Evolutionary conservation across 805 yeast species (phyloP).

Genomic region (Candida hispaniensis): DNA sequence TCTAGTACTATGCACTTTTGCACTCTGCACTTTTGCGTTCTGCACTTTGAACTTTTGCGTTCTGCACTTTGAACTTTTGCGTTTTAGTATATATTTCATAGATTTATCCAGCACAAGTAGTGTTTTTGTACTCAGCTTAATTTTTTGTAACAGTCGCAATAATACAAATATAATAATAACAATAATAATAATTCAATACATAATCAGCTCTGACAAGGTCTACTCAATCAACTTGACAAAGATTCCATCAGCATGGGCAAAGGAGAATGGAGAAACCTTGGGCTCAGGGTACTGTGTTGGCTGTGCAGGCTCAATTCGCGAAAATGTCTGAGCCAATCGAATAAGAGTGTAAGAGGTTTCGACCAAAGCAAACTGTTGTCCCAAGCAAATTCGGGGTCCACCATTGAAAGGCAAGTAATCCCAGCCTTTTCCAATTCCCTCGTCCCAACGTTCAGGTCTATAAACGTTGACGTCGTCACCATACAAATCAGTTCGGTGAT

Average conservation of each 20-base stretch:
- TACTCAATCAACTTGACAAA: neutral
- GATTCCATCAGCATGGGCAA: constrained; percentile 8
- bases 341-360: constrained; percentile 36
- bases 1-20: no score
- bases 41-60: no score
- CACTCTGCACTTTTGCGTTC: no score
- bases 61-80: no score
- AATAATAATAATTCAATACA: no score
- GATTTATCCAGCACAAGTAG: no score
- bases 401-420: constrained; percentile 40
- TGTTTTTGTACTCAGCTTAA: no score
- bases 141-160: no score
- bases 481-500: constrained; percentile 31
- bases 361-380: constrained; percentile 42
- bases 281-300: constrained; percentile 3
- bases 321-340: constrained; percentile 31
- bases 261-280: neutral
- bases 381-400: constrained; percentile 41
- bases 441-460: constrained; percentile 34
- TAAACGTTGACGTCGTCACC: constrained; percentile 36
- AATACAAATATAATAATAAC: no score
- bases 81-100: no score
- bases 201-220: no score
- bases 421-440: constrained; percentile 33
- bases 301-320: constrained; percentile 18